A percentile compares a stretch with the other conserved stretches of the same genome.
These are phyloP conservation scores for Suillus subluteus DNA, from an alignment of 768 basidiomycete genomes.

Conservation along the genomic window DNA sequence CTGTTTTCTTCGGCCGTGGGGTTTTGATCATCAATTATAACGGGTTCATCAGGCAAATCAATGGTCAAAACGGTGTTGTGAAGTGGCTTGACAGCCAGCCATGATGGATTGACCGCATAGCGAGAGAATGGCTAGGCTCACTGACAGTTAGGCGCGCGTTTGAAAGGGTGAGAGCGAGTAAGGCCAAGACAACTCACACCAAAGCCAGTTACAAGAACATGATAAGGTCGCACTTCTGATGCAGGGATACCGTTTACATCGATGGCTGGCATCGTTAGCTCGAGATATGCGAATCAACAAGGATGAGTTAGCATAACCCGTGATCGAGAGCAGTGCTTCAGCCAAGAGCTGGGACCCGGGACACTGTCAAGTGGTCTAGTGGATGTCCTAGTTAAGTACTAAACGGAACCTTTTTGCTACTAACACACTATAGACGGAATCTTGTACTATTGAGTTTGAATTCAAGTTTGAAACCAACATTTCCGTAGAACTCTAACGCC, in stretches of 20 bases:
- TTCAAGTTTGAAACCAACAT: background rate
- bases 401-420: background rate
- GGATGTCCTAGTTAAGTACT: too few relatives aligned
- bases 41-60: slow-evolving; percentile 37
- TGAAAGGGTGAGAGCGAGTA: slow-evolving; percentile 20
- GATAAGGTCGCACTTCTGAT: slow-evolving; percentile 40
- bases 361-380: background rate
- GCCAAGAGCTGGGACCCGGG: background rate
- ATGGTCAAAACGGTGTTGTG: slow-evolving; percentile 56
- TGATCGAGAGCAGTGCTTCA: background rate
- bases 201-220: slow-evolving; percentile 55
- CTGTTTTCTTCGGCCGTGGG: slow-evolving; percentile 17
- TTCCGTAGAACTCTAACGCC: background rate
- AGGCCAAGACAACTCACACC: slow-evolving; percentile 46
- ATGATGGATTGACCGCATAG: slow-evolving; percentile 66
- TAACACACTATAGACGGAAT: background rate
- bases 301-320: background rate
- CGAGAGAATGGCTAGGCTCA: slow-evolving; percentile 56
- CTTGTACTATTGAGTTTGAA: background rate
- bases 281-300: slow-evolving; percentile 4
- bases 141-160: slow-evolving; percentile 21
- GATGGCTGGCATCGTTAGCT: slow-evolving; percentile 35
- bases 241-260: slow-evolving; percentile 23
- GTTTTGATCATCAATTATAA: slow-evolving; percentile 23
- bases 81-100: slow-evolving; percentile 67